phyloP scores from a whole-genome alignment of 2,329 filamentous ascomycete species.

The Lasiodiplodia theobromae region DNA sequence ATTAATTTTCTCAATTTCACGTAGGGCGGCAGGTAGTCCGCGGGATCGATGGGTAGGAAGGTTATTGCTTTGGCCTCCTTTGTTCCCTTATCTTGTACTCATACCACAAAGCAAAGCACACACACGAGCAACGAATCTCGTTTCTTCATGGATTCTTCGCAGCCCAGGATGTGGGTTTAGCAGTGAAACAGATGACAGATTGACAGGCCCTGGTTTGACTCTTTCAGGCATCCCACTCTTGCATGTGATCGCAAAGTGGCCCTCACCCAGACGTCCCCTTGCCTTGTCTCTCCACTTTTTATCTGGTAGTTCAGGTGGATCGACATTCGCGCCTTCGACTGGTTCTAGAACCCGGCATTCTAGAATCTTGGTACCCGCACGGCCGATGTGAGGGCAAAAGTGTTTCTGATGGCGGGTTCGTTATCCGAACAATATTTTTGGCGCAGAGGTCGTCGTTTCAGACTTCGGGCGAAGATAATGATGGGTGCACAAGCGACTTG shows the following conservation, averaged over 20 bases:
- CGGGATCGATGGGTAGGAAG: neutral
- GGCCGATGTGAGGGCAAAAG: neutral
- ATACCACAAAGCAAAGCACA: constrained; percentile 21
- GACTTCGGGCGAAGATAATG: neutral
- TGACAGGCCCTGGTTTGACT: neutral
- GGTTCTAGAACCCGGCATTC: neutral
- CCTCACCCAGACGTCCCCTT: neutral
- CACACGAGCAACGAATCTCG: constrained; percentile 7
- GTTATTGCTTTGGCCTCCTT: constrained; percentile 12
- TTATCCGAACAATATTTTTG: no score
- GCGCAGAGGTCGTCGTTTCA: neutral
- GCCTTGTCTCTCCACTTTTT: neutral
- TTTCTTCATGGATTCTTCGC: neutral
- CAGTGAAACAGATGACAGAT: neutral
- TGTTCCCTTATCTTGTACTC: constrained; percentile 6
- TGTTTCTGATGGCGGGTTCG: neutral
- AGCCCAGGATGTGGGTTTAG: neutral
- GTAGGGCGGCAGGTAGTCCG: neutral
- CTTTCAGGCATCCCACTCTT: neutral
- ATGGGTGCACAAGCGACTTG: neutral
- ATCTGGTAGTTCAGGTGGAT: neutral
- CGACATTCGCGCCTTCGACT: neutral
- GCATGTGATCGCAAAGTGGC: neutral
- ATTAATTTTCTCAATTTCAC: neutral
- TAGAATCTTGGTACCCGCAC: neutral